phyloP scores from a whole-genome alignment of 768 basidiomycete genomes.

The Tephrocybe sp. region DNA sequence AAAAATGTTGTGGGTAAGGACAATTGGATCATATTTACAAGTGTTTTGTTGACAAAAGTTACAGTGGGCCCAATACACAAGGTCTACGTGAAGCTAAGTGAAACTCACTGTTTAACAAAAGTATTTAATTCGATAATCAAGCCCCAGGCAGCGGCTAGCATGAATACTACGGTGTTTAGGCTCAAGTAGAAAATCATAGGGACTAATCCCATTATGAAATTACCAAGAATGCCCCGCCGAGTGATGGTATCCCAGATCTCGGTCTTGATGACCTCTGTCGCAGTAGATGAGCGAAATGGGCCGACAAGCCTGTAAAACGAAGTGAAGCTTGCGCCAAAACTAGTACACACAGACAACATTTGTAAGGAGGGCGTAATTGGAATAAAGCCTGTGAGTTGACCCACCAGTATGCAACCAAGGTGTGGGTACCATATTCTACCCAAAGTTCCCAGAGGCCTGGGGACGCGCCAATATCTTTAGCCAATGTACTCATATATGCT shows the following conservation, averaged over 20 bases:
- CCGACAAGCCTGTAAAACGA: constrained; percentile 57
- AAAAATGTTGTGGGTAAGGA: too few relatives aligned
- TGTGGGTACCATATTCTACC: constrained; percentile 46
- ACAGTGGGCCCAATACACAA: too few relatives aligned
- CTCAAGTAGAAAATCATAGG: constrained; percentile 44
- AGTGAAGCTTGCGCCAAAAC: constrained; percentile 59
- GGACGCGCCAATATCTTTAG: constrained; percentile 53
- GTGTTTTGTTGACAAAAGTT: too few relatives aligned
- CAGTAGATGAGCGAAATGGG: constrained; percentile 41
- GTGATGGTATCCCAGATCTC: constrained; percentile 62
- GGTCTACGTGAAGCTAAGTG: too few relatives aligned
- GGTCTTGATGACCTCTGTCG: constrained; percentile 44
- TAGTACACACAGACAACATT: constrained; percentile 14
- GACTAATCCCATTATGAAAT: constrained; percentile 56
- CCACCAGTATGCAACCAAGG: constrained; percentile 53
- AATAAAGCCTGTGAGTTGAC: constrained; percentile 14
- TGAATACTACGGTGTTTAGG: constrained; percentile 11
- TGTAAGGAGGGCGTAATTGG: too few relatives aligned
- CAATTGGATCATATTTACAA: too few relatives aligned
- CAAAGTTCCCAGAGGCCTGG: constrained; percentile 48
- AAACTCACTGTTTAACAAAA: too few relatives aligned
- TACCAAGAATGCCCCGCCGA: constrained; percentile 51
- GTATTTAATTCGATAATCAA: too few relatives aligned
- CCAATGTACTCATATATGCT: constrained; percentile 54
- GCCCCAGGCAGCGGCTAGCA: neutral